A percentile compares a stretch with the other conserved stretches of the same genome.
Conservation (phyloP, 2,329 filamentous ascomycete genomes). For the Fusarium piperis region DNA sequence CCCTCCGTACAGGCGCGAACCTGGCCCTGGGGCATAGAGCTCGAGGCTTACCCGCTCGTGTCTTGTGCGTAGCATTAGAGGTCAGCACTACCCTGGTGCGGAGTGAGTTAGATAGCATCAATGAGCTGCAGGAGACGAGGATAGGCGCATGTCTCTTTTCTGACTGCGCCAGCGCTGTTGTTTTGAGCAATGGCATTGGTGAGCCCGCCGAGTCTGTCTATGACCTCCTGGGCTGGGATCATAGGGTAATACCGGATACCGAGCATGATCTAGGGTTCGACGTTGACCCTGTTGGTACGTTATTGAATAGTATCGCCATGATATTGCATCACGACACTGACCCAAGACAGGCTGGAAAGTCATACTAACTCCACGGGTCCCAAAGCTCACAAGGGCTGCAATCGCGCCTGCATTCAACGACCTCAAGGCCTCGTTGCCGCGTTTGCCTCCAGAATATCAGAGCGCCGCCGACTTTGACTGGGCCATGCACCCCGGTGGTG, state of each 20-base stretch:
- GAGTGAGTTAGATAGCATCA: slow-evolving; percentile 72
- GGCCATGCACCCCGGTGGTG: slow-evolving; percentile 77
- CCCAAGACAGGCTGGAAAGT: slow-evolving; percentile 68
- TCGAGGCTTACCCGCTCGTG: slow-evolving; percentile 66
- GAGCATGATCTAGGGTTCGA: slow-evolving; percentile 73
- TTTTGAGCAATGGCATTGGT: slow-evolving; percentile 72
- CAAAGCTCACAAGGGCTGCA: slow-evolving; percentile 61
- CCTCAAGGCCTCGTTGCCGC: slow-evolving; percentile 59
- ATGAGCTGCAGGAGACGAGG: slow-evolving; percentile 66
- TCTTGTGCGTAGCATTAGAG: slow-evolving; percentile 73
- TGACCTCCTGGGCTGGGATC: slow-evolving; percentile 72
- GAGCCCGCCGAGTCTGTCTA: slow-evolving; percentile 59
- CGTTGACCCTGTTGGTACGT: slow-evolving; percentile 67
- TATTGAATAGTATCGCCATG: not conserved
- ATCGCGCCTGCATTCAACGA: slow-evolving; percentile 65
- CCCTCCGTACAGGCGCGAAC: slow-evolving; percentile 71
- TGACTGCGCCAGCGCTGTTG: slow-evolving; percentile 73
- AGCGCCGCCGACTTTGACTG: slow-evolving; percentile 72
- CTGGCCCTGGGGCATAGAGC: slow-evolving; percentile 71
- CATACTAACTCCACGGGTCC: slow-evolving; percentile 69
- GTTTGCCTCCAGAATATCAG: slow-evolving; percentile 56
- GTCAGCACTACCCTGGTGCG: slow-evolving; percentile 69
- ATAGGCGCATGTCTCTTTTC: slow-evolving; percentile 75
- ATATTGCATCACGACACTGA: slow-evolving; percentile 20
- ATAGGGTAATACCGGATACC: slow-evolving; percentile 69